Evolutionary conservation across 371 early-diverging fungal species (phyloP), one percentile per base, ranked within the genome.

Genomic region (Caulochytrium protostelioides): DNA sequence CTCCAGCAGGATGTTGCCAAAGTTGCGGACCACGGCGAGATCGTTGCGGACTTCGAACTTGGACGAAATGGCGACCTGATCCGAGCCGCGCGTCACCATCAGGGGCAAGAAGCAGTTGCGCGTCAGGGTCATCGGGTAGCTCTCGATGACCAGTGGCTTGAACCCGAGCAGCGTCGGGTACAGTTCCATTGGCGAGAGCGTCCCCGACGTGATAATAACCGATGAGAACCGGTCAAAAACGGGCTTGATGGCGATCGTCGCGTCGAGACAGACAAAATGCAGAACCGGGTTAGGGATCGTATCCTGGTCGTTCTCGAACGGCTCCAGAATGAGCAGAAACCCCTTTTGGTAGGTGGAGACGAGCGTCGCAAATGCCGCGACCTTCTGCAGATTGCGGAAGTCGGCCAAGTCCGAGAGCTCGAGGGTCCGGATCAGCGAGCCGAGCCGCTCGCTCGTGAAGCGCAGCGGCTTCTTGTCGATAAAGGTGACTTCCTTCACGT

Each of bases 151-250:
- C 0, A 74, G 75, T 2, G 72, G 73, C 23, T 58, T 57, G 58
- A 99, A 95, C 25, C 83, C 75, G 10, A 99, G 64, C 43, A 99
- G 82, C 37, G 78, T 79, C n/a, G 98, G 95, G 49, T 98, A 99
- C 74, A 99, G 85, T 27, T 95, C 94, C 48, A 97, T 60, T 0
- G 99, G 98, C 17, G 95, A 92, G 22, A 99, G 65, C 12, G 99
- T 98, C 42, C 98, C 99, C 0, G 97, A 95, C 0, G 99, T 99
- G 46, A 99, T 97, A 27, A 98, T 78, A 2, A 99, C 98, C 7
- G 89, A 78, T 35, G 76, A 76, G 55, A 97, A 98, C 23, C 87
- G 72, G 23, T 80, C 71, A 70, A 97, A 95, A 4, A 99, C 78
- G 10, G 92, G 91, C 42, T 71, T 72, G 40, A 98, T 92, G 10